A percentile compares a stretch with the other conserved stretches of the same genome.
Conservation (phyloP, 495 filamentous ascomycete species). For the Penicillium arizonense region DNA sequence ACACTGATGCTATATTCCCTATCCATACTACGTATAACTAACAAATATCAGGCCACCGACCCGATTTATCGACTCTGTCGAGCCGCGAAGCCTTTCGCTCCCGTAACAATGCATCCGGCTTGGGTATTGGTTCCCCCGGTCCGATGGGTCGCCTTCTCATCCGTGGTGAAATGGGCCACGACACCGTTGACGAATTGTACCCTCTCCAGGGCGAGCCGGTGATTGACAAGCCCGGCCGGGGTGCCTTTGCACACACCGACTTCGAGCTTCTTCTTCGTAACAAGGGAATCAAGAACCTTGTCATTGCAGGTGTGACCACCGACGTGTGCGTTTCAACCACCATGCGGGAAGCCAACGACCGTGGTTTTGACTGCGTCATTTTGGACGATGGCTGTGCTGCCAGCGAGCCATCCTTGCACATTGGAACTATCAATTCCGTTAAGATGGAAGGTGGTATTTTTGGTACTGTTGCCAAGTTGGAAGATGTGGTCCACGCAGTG, state of each 20-base stretch:
- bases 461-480: conserved; percentile 45
- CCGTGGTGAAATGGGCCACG: conserved; percentile 63
- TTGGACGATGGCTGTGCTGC: conserved; percentile 55
- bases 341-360: conserved; percentile 69
- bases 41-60: conserved; percentile 53
- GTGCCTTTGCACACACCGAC: conserved; percentile 67
- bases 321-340: conserved; percentile 71
- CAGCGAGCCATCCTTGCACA: conserved; percentile 45
- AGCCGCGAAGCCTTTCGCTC: conserved; percentile 55
- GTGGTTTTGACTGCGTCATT: conserved; percentile 68
- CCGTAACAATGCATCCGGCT: conserved; percentile 49
- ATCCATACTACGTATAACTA: conserved; percentile 3
- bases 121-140: conserved; percentile 60
- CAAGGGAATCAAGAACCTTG: conserved; percentile 63
- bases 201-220: conserved; percentile 57
- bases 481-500: conserved; percentile 51
- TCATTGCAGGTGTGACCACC: conserved; percentile 66
- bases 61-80: conserved; percentile 59
- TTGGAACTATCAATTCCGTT: conserved; percentile 50
- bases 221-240: conserved; percentile 66
- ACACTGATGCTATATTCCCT: not conserved
- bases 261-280: conserved; percentile 60
- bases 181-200: conserved; percentile 57
- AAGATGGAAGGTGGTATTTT: conserved; percentile 62
- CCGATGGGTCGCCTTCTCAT: conserved; percentile 63